Evolutionary conservation across 2,329 filamentous ascomycete genomes (phyloP).

Genomic region (Penicillium fuscoglaucum): DNA sequence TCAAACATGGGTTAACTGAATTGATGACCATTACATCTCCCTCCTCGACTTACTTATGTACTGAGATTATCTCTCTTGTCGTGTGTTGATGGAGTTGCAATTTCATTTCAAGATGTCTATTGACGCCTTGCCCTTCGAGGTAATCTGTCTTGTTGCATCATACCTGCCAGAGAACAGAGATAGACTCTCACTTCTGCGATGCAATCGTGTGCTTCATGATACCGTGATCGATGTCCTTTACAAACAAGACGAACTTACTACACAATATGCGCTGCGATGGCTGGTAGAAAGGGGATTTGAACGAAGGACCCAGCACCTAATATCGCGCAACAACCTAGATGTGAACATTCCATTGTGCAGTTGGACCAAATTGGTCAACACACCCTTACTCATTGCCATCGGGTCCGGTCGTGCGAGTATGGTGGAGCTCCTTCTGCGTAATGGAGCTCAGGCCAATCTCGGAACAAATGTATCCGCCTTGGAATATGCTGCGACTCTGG

Average conservation of each 20-base stretch:
- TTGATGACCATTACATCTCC: not conserved
- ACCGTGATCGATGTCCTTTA: not conserved
- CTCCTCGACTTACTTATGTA: not conserved
- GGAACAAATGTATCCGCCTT: not conserved
- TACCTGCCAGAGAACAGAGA: not conserved
- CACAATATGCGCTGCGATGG: not conserved
- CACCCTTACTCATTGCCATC: not conserved
- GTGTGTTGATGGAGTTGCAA: not conserved
- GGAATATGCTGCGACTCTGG: not conserved
- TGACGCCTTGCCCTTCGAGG: not conserved
- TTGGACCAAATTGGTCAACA: rapidly evolving
- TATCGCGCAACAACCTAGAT: not conserved
- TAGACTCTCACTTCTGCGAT: not conserved
- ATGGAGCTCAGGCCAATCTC: not conserved
- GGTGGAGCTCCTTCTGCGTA: not conserved
- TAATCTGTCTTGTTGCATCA: not conserved
- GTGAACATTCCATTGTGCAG: rapidly evolving
- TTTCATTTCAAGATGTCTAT: not conserved
- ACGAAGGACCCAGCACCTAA: not conserved
- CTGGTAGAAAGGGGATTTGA: not conserved
- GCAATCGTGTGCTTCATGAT: not conserved
- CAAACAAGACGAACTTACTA: not conserved
- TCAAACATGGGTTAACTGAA: not conserved
- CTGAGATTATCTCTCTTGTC: not conserved
- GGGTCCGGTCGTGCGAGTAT: not conserved